phyloP scores from a whole-genome alignment of 2,329 filamentous ascomycete species.

The Ophiostoma australiae region DNA sequence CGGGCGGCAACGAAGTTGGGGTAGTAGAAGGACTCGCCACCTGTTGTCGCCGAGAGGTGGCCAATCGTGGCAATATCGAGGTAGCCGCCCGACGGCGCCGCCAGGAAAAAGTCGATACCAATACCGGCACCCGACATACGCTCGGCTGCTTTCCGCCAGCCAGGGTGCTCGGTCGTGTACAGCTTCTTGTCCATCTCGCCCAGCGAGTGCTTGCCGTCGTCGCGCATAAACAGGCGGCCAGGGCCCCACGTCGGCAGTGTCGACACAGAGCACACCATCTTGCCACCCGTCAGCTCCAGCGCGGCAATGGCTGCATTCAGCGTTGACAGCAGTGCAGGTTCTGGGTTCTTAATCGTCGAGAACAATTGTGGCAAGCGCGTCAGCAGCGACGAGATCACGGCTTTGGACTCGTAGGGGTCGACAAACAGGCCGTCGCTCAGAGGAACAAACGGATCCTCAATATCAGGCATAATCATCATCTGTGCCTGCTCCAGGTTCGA shows the following conservation, averaged over 20 bases:
- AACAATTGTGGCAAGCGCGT: constrained; percentile 80
- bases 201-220: constrained; percentile 73
- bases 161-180: constrained; percentile 82
- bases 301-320: constrained; percentile 80
- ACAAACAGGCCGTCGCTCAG: constrained; percentile 90
- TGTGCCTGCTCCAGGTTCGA: constrained; percentile 77
- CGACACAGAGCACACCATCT: constrained; percentile 81
- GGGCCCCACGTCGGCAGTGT: constrained; percentile 91
- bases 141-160: constrained; percentile 78
- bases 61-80: constrained; percentile 92
- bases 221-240: constrained; percentile 75
- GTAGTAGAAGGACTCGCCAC: constrained; percentile 93
- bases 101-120: constrained; percentile 91
- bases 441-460: constrained; percentile 94
- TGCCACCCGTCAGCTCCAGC: constrained; percentile 80
- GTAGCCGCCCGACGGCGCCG: constrained; percentile 83
- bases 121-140: constrained; percentile 84
- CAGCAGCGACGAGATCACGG: constrained; percentile 83
- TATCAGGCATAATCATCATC: constrained; percentile 97
- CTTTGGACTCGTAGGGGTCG: constrained; percentile 79
- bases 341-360: constrained; percentile 79
- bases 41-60: constrained; percentile 80
- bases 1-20: constrained; percentile 89
- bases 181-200: constrained; percentile 91
- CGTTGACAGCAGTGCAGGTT: constrained; percentile 79